Percentiles rank a stretch among this genome's conserved stretches.
Evolutionary conservation across 768 basidiomycete genomes (phyloP).

Genomic region (Candolleomyces eurysporus): DNA sequence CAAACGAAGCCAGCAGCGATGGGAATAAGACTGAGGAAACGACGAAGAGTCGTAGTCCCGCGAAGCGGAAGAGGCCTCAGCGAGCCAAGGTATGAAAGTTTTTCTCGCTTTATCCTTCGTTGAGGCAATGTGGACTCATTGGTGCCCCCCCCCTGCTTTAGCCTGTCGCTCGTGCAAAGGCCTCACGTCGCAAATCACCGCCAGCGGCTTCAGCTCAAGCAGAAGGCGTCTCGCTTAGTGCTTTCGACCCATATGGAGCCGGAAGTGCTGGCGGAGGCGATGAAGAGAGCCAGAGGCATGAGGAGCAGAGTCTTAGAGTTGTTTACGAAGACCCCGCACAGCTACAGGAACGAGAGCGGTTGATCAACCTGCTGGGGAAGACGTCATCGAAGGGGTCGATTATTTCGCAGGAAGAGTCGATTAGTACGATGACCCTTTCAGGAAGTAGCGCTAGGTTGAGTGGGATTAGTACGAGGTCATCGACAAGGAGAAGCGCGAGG

Average conservation of each 20-base stretch:
- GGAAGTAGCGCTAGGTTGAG: neutral
- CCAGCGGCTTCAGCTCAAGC: slow-evolving; percentile 14
- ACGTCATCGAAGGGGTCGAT: neutral
- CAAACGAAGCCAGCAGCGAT: neutral
- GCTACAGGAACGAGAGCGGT: slow-evolving; percentile 51
- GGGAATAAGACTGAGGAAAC: neutral
- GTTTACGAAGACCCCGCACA: slow-evolving; percentile 70
- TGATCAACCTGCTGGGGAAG: slow-evolving; percentile 53
- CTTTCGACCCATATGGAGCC: slow-evolving; percentile 24
- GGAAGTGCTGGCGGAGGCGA: neutral
- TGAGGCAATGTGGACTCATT: neutral
- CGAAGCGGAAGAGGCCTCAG: slow-evolving; percentile 37
- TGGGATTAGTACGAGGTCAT: neutral
- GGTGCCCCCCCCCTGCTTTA: slow-evolving; percentile 12
- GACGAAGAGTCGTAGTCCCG: slow-evolving; percentile 19
- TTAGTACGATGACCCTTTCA: neutral
- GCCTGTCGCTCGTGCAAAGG: slow-evolving; percentile 36
- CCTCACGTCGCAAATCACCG: slow-evolving; percentile 27
- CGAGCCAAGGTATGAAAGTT: slow-evolving; percentile 28
- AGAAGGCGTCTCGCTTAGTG: slow-evolving; percentile 20
- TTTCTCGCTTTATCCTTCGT: neutral
- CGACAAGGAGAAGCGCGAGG: neutral
- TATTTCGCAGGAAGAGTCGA: neutral
- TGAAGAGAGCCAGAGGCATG: neutral
- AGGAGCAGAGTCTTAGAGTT: slow-evolving; percentile 50